These are phyloP conservation scores for Daedaleopsis sinensis DNA, from an alignment of 768 basidiomycete genomes.

Conservation along the genomic window DNA sequence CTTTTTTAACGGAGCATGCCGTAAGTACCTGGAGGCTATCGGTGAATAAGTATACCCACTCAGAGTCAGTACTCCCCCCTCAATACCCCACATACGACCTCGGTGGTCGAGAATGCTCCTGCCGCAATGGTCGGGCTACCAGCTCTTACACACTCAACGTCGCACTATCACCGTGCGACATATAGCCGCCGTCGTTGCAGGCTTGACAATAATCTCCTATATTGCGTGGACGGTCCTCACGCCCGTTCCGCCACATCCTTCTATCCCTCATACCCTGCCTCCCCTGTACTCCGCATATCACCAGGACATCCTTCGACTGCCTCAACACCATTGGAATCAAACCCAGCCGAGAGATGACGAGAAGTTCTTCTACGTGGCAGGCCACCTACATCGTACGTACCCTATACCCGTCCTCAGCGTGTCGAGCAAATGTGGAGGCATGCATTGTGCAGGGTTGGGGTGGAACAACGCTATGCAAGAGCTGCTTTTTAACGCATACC, in stretches of 20 bases:
- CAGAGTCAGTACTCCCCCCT: too few relatives aligned
- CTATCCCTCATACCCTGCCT: constrained; percentile 6
- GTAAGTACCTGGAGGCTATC: too few relatives aligned
- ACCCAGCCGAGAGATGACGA: constrained; percentile 43
- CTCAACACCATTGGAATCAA: constrained; percentile 35
- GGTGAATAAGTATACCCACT: too few relatives aligned
- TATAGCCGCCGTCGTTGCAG: background rate
- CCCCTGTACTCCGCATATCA: constrained; percentile 28
- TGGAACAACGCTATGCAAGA: constrained; percentile 48
- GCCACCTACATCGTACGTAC: constrained; percentile 25
- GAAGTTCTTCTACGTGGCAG: constrained; percentile 37
- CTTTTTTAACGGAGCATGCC: too few relatives aligned
- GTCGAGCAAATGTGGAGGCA: constrained; percentile 24
- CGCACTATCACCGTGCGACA: background rate
- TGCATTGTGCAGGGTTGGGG: constrained; percentile 26
- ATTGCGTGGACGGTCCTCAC: background rate
- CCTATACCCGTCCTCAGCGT: too few relatives aligned
- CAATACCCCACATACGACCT: background rate
- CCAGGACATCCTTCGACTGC: constrained; percentile 24
- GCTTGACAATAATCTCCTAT: background rate
- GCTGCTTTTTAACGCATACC: constrained; percentile 35
- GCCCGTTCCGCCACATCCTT: background rate
- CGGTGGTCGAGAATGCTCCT: background rate
- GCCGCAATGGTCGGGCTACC: background rate
- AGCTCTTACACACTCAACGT: background rate